Base-by-base conservation (phyloP, 129 eudicot genomes). In the Helichrysum umbraculigerum region DNA sequence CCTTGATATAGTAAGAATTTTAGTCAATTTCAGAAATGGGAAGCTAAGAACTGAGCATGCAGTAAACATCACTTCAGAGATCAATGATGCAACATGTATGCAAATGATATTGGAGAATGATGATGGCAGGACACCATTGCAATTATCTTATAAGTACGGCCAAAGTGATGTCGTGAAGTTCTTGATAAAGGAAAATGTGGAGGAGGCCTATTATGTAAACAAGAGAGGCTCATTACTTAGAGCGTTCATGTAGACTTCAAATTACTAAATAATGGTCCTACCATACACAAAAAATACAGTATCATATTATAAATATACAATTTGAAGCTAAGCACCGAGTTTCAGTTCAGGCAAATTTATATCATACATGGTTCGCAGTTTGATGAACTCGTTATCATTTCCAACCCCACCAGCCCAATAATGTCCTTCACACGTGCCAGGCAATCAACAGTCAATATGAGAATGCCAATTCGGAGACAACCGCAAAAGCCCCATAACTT, bases 51-150 rank as follows among this genome's bases (percentile, higher is more conserved):
- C 20, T 16, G 57, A 68, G 51, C 54, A 11, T 7, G 32, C 17
- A 10, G 9, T 37, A 68, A 21, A 42, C 17, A 21, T 68, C 32
- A 64, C 41, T 74, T 35, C 2, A 35, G 8, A 35, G 9, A 35
- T 34, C 37, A 66, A 70, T 35, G 15, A 1, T n/a, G 50, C 54
- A 4, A 34, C 30, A 17, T 17, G 66, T 62, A 42, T 16, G 44
- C 39, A 51, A 30, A 70, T 42, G 15, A 10, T 65, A 11, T 30
- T 17, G 51, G 81, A 20, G 62, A 80, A 82, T 37, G 54, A 50
- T 3, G 68, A 39, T 1, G 86, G 86, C 11, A 78, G 83, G 51
- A 85, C 86, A 37, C 72, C 86, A 25, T 35, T 85, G 83, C 88
- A 81, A 39, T 73, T 73, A 68, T 83, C 86, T 4, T 17, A 78